phyloP scores from a whole-genome alignment of 208 protist species.

The Plasmodiophora brassicae region DNA sequence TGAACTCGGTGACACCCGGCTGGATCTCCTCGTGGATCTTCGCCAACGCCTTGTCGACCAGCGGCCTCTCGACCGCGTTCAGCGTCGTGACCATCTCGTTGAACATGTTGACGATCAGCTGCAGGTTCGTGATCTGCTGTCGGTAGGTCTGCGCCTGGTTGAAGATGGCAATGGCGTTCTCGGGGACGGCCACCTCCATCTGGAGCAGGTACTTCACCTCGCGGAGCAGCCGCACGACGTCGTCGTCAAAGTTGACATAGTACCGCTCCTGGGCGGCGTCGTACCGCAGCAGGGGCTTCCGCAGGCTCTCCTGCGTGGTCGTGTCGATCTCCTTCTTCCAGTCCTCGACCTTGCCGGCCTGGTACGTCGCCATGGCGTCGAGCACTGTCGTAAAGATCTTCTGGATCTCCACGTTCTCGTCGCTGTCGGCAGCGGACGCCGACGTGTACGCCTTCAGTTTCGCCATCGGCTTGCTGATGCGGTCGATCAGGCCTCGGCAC shows the following conservation, averaged over 20 bases:
- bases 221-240: constrained; percentile 79
- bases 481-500: constrained; percentile 80
- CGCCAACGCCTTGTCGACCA: constrained; percentile 68
- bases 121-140: constrained; percentile 77
- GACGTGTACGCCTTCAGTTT: constrained; percentile 49
- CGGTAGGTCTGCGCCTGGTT: constrained; percentile 79
- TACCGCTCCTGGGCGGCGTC: constrained; percentile 51
- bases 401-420: constrained; percentile 34
- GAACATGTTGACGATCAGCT: constrained; percentile 80
- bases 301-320: constrained; percentile 82
- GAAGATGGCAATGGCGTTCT: constrained; percentile 72
- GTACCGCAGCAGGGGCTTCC: constrained; percentile 76
- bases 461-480: constrained; percentile 77
- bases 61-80: constrained; percentile 76
- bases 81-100: constrained; percentile 81
- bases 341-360: constrained; percentile 62
- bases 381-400: constrained; percentile 31
- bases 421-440: background rate
- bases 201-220: constrained; percentile 86
- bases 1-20: constrained; percentile 36
- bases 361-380: constrained; percentile 32
- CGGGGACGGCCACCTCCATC: constrained; percentile 52
- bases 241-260: constrained; percentile 89
- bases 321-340: constrained; percentile 79
- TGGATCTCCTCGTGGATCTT: constrained; percentile 46